Evolutionary conservation across 305 asterid species (phyloP), one percentile per base, ranked within the genome.

Genomic region (Fraxinus albicans): DNA sequence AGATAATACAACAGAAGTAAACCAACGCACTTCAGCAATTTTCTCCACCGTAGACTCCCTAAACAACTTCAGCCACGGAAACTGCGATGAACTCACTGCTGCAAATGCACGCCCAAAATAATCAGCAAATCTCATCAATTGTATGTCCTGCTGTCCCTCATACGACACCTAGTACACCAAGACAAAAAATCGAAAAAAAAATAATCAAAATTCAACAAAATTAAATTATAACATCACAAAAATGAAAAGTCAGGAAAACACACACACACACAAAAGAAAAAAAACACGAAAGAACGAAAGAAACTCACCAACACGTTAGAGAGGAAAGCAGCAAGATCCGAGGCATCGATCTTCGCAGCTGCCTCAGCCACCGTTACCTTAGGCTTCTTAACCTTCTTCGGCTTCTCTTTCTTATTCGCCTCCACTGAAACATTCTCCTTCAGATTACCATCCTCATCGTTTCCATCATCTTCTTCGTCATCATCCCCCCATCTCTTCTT

Each of bases 91-190:
- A 58, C 81, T 83, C 63, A 95, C 98, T 0, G 88, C 89, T 2
- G 98, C 91, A 87, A 95, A 95, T 38, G 94, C 94, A 65, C 94
- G 93, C 29, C 98, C 95, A 58, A 95, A 94, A 81, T 95, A 94
- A 88, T 95, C 97, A n/a, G 97, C 97, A 85, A 95, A 94, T 79
- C 95, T 89, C 94, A 90, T 91, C 92, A 95, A 86, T 60, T 92
- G 98, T 79, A 94, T 92, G n/a, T 95, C 98, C 76, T 90, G 92
- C 50, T 94, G 91, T 75, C 92, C 91, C 77, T 89, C 98, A 82
- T 88, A 92, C 44, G 97, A 94, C 40, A 87, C 97, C 99, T 94
- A 83, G 40, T 27, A 69, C 42, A 75, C 76, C 36, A 5, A 79
- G 8, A 73, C 86, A 79, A 81, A 31, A 15, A 21, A 38, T 3